phyloP scores from a whole-genome alignment of 129 eudicot genomes.

The Scalesia atractyloides region DNA sequence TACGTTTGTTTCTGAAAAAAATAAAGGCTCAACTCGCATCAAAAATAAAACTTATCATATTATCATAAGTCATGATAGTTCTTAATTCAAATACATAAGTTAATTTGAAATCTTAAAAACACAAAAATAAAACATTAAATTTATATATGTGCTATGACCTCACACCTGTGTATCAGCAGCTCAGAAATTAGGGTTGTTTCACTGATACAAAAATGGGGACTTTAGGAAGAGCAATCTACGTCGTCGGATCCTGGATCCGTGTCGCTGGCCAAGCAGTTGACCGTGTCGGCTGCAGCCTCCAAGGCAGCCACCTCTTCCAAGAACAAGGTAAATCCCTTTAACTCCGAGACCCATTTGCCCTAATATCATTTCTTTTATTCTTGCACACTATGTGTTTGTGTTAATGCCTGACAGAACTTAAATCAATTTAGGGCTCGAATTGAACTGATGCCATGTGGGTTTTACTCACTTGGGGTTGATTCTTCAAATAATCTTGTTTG shows the following conservation, averaged over 20 bases:
- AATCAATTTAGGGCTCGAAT: slow-evolving; percentile 15
- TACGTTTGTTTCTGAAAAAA: too few relatives aligned
- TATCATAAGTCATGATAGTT: too few relatives aligned
- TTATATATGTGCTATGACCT: too few relatives aligned
- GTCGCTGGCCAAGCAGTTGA: slow-evolving; percentile 88
- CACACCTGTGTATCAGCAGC: background rate
- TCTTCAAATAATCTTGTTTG: background rate
- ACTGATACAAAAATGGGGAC: slow-evolving; percentile 51
- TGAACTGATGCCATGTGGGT: background rate
- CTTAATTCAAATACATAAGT: too few relatives aligned
- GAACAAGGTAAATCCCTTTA: slow-evolving; percentile 57
- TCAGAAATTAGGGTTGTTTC: slow-evolving; percentile 28
- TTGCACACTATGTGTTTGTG: slow-evolving; percentile 1
- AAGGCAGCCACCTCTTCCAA: slow-evolving; percentile 70
- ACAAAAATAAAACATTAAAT: too few relatives aligned
- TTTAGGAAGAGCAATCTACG: slow-evolving; percentile 72
- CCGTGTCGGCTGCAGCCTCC: slow-evolving; percentile 89
- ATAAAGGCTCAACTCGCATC: too few relatives aligned
- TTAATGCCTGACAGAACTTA: slow-evolving; percentile 14
- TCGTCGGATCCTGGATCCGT: slow-evolving; percentile 95
- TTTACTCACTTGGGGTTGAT: slow-evolving; percentile 5
- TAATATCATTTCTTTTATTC: background rate
- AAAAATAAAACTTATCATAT: too few relatives aligned
- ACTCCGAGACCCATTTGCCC: background rate
- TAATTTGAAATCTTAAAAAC: too few relatives aligned